These are phyloP conservation scores for Blastobotrys capitulatus DNA, from an alignment of 1,139 yeast species.

Conservation along the genomic window DNA sequence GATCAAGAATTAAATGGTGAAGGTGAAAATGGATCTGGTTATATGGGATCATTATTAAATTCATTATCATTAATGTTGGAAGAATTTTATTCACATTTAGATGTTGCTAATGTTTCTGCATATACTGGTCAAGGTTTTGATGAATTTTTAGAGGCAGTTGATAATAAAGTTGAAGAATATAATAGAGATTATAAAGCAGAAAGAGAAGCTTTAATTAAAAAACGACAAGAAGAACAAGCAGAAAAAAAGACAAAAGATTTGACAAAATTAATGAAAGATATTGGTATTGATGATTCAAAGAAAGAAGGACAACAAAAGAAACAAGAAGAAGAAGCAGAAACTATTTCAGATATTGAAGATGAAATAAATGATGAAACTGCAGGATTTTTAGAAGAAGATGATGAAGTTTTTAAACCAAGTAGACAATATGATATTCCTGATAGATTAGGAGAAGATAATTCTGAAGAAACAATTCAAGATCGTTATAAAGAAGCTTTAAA, in stretches of 20 bases:
- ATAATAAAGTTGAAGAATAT: constrained; percentile 82
- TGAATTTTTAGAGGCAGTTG: constrained; percentile 78
- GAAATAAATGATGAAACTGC: constrained; percentile 47
- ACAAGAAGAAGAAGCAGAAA: constrained; percentile 43
- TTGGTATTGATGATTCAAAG: constrained; percentile 56
- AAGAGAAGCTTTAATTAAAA: constrained; percentile 71
- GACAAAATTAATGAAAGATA: constrained; percentile 71
- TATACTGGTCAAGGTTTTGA: constrained; percentile 93
- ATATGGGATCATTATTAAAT: constrained; percentile 89
- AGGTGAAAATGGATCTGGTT: constrained; percentile 72
- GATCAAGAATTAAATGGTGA: constrained; percentile 58
- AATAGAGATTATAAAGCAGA: constrained; percentile 78
- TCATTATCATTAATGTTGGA: constrained; percentile 95
- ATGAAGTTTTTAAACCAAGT: constrained; percentile 34
- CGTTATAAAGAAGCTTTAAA: constrained; percentile 60
- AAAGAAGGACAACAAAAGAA: constrained; percentile 16
- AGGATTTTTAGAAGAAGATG: constrained; percentile 36
- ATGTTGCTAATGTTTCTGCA: constrained; percentile 86
- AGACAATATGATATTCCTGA: constrained; percentile 72
- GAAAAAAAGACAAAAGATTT: constrained; percentile 67
- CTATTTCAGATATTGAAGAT: constrained; percentile 61
- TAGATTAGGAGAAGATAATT: constrained; percentile 53
- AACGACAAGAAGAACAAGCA: constrained; percentile 72
- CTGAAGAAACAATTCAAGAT: constrained; percentile 54
- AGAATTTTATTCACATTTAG: constrained; percentile 90